A percentile compares a stretch with the other conserved stretches of the same genome.
Conservation (phyloP, 148 eudicot genomes). For the Vaccinium macrocarpon region DNA sequence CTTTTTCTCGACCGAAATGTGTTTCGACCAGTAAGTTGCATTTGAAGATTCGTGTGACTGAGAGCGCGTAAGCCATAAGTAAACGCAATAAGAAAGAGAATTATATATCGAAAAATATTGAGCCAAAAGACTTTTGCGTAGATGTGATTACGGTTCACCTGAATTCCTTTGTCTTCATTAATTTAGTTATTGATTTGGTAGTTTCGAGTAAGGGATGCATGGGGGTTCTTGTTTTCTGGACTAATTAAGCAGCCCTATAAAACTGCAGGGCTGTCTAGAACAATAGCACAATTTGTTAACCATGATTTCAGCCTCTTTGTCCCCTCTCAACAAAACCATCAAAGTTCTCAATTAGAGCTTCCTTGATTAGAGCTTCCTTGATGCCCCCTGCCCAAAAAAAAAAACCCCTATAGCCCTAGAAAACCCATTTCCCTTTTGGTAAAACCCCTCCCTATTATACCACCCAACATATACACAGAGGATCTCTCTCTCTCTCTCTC, state of each 20-base stretch:
- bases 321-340: conserved; percentile 52
- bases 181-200: neutral
- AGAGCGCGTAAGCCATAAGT: no score
- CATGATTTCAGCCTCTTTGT: conserved; percentile 41
- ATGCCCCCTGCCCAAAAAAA: no score
- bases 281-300: conserved; percentile 25
- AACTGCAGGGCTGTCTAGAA: conserved; percentile 20
- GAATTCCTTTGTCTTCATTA: conserved; percentile 28
- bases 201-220: conserved; percentile 22
- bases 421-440: conserved; percentile 12
- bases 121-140: conserved; percentile 5
- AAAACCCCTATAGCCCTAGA: neutral
- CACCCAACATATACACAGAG: conserved; percentile 11
- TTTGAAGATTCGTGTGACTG: neutral
- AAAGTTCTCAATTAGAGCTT: conserved; percentile 33
- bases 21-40: neutral
- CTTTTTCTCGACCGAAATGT: neutral
- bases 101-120: no score
- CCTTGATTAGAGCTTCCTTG: conserved; percentile 19
- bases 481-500: conserved; percentile 32
- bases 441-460: conserved; percentile 1
- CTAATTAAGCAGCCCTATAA: neutral
- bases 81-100: no score
- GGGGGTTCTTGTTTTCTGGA: conserved; percentile 41
- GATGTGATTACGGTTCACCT: conserved; percentile 20